phyloP scores from a whole-genome alignment of 169 alveolate species.

The Plasmodium relictum region DNA sequence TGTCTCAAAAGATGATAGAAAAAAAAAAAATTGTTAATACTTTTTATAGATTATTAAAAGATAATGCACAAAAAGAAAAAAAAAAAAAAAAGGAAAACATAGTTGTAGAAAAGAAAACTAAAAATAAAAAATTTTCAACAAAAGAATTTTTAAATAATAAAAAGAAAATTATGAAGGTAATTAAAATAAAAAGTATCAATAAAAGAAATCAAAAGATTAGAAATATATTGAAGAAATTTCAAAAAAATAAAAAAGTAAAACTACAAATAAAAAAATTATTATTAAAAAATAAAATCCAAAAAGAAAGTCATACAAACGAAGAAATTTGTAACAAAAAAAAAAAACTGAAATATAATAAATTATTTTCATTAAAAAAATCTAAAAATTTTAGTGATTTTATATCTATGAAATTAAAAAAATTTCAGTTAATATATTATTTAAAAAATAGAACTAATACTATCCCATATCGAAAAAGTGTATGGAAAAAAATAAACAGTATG shows the following conservation, averaged over 20 bases:
- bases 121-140: background rate
- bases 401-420: conserved; percentile 36
- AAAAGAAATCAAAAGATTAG: background rate
- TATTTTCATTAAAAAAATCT: background rate
- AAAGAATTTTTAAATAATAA: background rate
- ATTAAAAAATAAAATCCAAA: background rate
- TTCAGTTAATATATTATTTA: conserved; percentile 37
- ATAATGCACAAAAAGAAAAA: too few relatives aligned
- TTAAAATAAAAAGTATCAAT: background rate
- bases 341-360: conserved; percentile 3
- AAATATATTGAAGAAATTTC: background rate
- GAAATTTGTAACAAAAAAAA: background rate
- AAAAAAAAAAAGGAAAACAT: background rate
- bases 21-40: too few relatives aligned
- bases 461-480: conserved; percentile 46
- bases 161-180: too few relatives aligned
- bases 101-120: background rate
- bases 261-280: background rate
- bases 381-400: conserved; percentile 7
- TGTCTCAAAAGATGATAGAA: conserved; percentile 53
- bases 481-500: conserved; percentile 43
- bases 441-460: conserved; percentile 50
- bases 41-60: too few relatives aligned
- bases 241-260: conserved; percentile 6
- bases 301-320: background rate